A percentile compares a stretch with the other conserved stretches of the same genome.
These are phyloP conservation scores for Leccinum pachyderme DNA, from an alignment of 1,284 basidiomycete species.

Conservation along the genomic window DNA sequence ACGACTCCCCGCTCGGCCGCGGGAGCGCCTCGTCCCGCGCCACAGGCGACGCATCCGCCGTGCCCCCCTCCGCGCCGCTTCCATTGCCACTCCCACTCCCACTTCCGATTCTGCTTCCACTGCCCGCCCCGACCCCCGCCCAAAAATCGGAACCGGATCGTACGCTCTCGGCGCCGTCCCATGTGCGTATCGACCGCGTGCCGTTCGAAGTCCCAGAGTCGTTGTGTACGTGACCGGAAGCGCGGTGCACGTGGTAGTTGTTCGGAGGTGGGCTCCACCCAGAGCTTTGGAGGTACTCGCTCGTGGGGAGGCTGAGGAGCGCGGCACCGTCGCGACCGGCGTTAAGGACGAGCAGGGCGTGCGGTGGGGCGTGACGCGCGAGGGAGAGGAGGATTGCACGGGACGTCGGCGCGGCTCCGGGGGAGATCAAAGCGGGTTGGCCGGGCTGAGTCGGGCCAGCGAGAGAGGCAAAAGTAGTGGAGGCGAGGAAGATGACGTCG, in stretches of 20 bases:
- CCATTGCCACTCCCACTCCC: background rate
- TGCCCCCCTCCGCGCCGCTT: background rate
- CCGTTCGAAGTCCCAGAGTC: slow-evolving; percentile 24
- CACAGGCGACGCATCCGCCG: slow-evolving; percentile 20
- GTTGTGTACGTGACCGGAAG: slow-evolving; percentile 11
- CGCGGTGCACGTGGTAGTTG: background rate
- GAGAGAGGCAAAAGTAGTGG: slow-evolving; percentile 26
- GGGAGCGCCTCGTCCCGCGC: slow-evolving; percentile 14
- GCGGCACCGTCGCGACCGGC: slow-evolving; percentile 77
- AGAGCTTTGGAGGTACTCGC: slow-evolving; percentile 79
- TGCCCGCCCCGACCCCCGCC: slow-evolving; percentile 40
- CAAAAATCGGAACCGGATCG: slow-evolving; percentile 73
- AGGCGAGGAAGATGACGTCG: slow-evolving; percentile 64
- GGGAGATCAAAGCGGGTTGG: slow-evolving; percentile 44
- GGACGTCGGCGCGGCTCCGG: slow-evolving; percentile 54
- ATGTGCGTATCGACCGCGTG: slow-evolving; percentile 20
- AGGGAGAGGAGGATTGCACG: slow-evolving; percentile 74
- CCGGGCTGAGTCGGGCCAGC: background rate
- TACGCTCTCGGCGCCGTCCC: slow-evolving; percentile 53
- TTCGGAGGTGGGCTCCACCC: slow-evolving; percentile 53
- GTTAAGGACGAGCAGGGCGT: slow-evolving; percentile 72
- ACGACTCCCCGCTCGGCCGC: slow-evolving; percentile 26
- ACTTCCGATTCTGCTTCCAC: background rate
- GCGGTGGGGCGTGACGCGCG: slow-evolving; percentile 60
- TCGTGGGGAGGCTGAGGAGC: slow-evolving; percentile 74